These are phyloP conservation scores for Chlamydomonas sp. DNA, from an alignment of 139 green algal species.

Conservation along the genomic window DNA sequence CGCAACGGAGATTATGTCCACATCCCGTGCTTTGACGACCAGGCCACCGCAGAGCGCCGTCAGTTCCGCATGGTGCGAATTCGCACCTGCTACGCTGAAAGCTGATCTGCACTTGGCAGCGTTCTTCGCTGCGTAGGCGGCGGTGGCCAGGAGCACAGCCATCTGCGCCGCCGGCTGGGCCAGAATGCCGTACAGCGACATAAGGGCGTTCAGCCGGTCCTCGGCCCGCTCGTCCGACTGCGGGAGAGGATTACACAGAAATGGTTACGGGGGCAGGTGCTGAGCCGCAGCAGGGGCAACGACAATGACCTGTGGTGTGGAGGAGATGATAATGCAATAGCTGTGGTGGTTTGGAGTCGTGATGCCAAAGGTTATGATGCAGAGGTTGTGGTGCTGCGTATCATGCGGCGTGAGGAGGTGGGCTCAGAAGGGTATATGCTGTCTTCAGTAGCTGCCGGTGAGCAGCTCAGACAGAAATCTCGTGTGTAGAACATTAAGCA, in stretches of 20 bases:
- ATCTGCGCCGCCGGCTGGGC: conserved; percentile 17
- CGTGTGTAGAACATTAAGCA: conserved; percentile 31
- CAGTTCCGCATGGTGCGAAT: neutral
- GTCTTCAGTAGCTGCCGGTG: neutral
- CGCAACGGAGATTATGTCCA: too few relatives aligned
- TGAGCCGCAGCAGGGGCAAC: neutral
- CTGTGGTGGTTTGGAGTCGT: neutral
- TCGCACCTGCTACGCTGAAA: conserved; percentile 10
- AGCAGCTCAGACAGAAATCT: conserved; percentile 23
- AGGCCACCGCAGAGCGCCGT: neutral
- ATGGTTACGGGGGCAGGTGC: neutral
- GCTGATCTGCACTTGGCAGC: neutral
- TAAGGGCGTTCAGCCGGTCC: conserved; percentile 43
- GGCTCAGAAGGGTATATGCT: neutral
- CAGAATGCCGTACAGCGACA: conserved; percentile 50
- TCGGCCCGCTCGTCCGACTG: conserved; percentile 54
- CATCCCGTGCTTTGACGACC: too few relatives aligned
- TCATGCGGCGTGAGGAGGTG: neutral
- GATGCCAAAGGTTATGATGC: neutral
- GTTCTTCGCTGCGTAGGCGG: conserved; percentile 29
- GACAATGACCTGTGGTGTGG: neutral
- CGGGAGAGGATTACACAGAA: neutral
- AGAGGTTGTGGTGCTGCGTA: neutral
- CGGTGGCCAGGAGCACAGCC: conserved; percentile 40
- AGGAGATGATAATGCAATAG: neutral